phyloP scores from a whole-genome alignment of 441 rosid genomes.

The Raphanus hybrid region DNA sequence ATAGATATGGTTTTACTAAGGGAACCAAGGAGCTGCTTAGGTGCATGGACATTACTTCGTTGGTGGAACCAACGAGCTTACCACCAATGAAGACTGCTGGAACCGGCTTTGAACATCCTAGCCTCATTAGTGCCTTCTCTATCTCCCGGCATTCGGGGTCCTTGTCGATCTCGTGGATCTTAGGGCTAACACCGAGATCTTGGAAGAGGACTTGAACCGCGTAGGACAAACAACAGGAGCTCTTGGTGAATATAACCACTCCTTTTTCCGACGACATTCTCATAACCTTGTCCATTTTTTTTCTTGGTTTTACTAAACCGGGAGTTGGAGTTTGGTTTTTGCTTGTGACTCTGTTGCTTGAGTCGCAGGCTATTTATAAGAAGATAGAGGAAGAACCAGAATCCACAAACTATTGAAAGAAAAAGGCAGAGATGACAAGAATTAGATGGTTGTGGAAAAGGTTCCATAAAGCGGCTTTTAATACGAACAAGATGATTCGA shows the following conservation, averaged over 20 bases:
- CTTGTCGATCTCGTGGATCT: slow-evolving; percentile 71
- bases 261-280: slow-evolving; percentile 73
- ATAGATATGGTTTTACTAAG: slow-evolving; percentile 64
- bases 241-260: slow-evolving; percentile 77
- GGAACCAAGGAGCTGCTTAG: slow-evolving; percentile 70
- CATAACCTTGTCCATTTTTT: slow-evolving; percentile 74
- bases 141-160: slow-evolving; percentile 86
- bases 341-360: slow-evolving; percentile 25
- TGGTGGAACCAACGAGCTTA: slow-evolving; percentile 78
- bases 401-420: slow-evolving; percentile 1
- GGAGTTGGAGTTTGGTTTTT: slow-evolving; percentile 9
- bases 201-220: slow-evolving; percentile 80
- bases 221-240: slow-evolving; percentile 84
- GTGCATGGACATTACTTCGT: slow-evolving; percentile 90
- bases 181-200: slow-evolving; percentile 75
- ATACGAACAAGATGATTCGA: slow-evolving; percentile 15
- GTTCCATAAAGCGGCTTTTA: slow-evolving; percentile 15
- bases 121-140: slow-evolving; percentile 73
- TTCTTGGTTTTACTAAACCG: not conserved
- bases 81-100: slow-evolving; percentile 91
- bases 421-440: slow-evolving; percentile 8
- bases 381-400: slow-evolving; percentile 25
- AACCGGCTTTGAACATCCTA: slow-evolving; percentile 74
- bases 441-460: slow-evolving; percentile 29
- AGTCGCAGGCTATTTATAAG: slow-evolving; percentile 30